Base-by-base conservation (phyloP, 768 basidiomycete species). In the Calocybe indica region DNA sequence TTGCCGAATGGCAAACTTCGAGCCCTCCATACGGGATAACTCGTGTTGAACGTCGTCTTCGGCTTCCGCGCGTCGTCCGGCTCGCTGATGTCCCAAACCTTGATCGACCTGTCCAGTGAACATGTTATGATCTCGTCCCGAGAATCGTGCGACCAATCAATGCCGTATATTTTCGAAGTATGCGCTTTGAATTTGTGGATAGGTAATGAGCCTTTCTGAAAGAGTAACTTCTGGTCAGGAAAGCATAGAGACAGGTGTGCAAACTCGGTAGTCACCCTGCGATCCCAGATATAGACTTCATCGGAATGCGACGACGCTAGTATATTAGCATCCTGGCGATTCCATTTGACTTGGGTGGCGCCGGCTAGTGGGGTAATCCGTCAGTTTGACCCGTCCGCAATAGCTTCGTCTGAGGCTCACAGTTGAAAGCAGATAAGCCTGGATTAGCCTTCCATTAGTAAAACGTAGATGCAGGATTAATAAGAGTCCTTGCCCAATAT, bases 291-390 rank as follows among this genome's bases (percentile, higher is more conserved):
- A 32, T 92, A 68, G 0, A 98, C 88, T 56, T 88, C 79, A 53
- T 89, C 85, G 44, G 80, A 75, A 60, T 98, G 95, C 1, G 92
- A 83, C 1, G 92, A 94, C 0, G 96, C 95, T 0, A 99, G 73
- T 5, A 96, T 68, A 51, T 96, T 82, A 3, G 83, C 77, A 56
- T 97, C 85, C 58, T 84, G 82, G 10, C 89, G 75, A 60, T 95
- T 98, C 92, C 92, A 99, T 64, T 98, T 98, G 49, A 98, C 92
- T 62, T 99, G 95, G 0, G 95, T 97, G 1, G 89, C 92, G 11
- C 79, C 84, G 12, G 83, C 91, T 91, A 52, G 37, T 34, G 14
- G n/a, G n/a, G 33, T n/a, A 5, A 5, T 52, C 37, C 41, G 52
- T 52, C 11, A 42, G 22, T 28, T 37, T 15, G 6, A 44, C n/a